These are phyloP conservation scores for Eremomyces bilateralis DNA, from an alignment of 495 filamentous ascomycete genomes.

Conservation along the genomic window DNA sequence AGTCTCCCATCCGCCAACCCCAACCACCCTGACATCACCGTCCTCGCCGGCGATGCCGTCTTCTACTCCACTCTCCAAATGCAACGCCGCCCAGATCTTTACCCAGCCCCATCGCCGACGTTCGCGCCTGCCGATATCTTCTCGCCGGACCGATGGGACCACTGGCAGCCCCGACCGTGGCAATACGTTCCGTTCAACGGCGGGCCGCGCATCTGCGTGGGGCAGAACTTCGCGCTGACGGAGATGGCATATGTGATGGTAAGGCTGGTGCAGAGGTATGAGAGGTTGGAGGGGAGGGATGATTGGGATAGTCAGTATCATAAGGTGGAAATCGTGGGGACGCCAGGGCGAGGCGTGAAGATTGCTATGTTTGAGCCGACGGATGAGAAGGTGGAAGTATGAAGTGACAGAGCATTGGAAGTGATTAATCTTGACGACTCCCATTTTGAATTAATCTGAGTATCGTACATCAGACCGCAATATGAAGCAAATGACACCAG, in stretches of 20 bases:
- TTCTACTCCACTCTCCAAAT: constrained; percentile 46
- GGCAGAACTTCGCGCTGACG: constrained; percentile 28
- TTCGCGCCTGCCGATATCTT: constrained; percentile 34
- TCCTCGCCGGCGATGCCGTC: constrained; percentile 44
- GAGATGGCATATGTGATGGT: constrained; percentile 21
- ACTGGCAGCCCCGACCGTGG: constrained; percentile 43
- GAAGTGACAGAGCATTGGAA: no score
- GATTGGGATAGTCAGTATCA: constrained; percentile 21
- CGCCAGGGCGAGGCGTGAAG: not conserved
- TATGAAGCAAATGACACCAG: no score
- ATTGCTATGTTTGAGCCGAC: not conserved
- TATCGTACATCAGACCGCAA: no score
- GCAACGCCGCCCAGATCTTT: constrained; percentile 53
- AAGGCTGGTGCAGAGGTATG: constrained; percentile 26
- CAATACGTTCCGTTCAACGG: constrained; percentile 58
- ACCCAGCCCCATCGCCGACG: constrained; percentile 22
- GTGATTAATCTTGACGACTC: no score
- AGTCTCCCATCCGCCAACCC: constrained; percentile 62
- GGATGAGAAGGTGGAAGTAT: no score
- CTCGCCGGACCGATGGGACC: constrained; percentile 55
- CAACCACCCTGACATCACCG: constrained; percentile 38
- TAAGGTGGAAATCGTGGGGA: not conserved
- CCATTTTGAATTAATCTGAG: no score
- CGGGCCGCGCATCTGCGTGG: constrained; percentile 72
- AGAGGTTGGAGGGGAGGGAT: constrained; percentile 27